Evolutionary conservation across 2,329 filamentous ascomycete species (phyloP).

Genomic region (Colletotrichum sansevieriae): DNA sequence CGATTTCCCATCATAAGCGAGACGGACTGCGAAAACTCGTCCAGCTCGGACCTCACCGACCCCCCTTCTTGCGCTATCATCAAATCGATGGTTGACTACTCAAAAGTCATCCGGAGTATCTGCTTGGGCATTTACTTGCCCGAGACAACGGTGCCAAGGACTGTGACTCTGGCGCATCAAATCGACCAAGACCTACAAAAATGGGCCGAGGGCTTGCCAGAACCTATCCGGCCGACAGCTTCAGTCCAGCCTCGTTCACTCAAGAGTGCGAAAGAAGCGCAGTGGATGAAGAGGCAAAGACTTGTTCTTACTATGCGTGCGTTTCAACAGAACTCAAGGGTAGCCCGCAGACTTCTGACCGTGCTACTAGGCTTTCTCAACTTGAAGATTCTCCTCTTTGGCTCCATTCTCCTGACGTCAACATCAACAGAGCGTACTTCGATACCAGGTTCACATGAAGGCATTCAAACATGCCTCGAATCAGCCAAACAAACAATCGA

Average conservation of each 20-base stretch:
- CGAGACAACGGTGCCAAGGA: conserved; percentile 41
- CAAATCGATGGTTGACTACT: conserved; percentile 47
- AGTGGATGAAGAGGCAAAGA: conserved; percentile 47
- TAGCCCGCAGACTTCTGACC: neutral
- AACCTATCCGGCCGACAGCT: conserved; percentile 43
- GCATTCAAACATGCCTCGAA: conserved; percentile 45
- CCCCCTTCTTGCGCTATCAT: conserved; percentile 47
- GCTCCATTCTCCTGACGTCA: conserved; percentile 45
- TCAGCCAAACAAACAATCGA: conserved; percentile 48
- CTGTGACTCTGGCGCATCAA: conserved; percentile 44
- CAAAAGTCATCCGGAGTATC: conserved; percentile 46
- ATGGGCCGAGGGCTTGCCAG: conserved; percentile 45
- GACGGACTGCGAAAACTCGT: conserved; percentile 23
- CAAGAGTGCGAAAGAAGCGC: conserved; percentile 42
- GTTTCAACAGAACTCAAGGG: neutral
- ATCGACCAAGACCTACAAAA: conserved; percentile 45
- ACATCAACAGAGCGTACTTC: conserved; percentile 41
- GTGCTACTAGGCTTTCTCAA: conserved; percentile 45
- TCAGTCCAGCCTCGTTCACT: conserved; percentile 35
- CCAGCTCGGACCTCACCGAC: conserved; percentile 41
- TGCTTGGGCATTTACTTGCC: conserved; percentile 46
- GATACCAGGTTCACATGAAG: conserved; percentile 42
- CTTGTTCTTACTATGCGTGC: conserved; percentile 46
- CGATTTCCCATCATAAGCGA: conserved; percentile 46
- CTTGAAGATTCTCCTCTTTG: conserved; percentile 47